Conservation (phyloP, 768 basidiomycete species). For the Dacryopinax primogenitus region DNA sequence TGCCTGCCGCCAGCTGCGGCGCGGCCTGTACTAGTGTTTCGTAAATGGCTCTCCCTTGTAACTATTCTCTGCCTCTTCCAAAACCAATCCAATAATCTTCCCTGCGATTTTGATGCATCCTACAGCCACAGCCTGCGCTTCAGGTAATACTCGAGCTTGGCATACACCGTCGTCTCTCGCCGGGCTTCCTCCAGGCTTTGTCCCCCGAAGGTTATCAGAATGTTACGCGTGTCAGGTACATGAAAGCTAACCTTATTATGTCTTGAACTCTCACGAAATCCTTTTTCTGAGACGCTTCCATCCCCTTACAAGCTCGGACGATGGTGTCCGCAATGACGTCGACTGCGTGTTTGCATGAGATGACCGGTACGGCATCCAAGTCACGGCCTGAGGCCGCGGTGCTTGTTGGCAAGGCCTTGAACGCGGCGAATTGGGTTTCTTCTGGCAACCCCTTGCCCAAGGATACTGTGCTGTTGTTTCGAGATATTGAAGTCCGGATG, state of each 20-base stretch:
- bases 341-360: conserved; percentile 63
- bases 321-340: conserved; percentile 64
- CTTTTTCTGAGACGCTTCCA: conserved; percentile 35
- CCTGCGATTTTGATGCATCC: background rate
- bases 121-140: conserved; percentile 76
- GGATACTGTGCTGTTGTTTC: conserved; percentile 15
- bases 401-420: conserved; percentile 28
- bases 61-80: background rate
- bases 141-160: conserved; percentile 87
- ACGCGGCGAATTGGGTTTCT: conserved; percentile 25
- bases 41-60: conserved; percentile 6
- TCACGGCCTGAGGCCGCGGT: conserved; percentile 4
- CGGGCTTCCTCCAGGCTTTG: conserved; percentile 68
- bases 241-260: conserved; percentile 55
- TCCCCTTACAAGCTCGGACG: conserved; percentile 49
- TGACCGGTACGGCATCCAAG: conserved; percentile 11
- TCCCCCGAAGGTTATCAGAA: conserved; percentile 14
- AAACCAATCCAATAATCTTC: conserved; percentile 6
- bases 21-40: background rate
- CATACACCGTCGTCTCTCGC: conserved; percentile 69
- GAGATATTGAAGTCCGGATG: conserved; percentile 9
- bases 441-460: conserved; percentile 3
- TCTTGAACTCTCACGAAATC: conserved; percentile 51
- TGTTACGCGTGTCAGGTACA: conserved; percentile 9
- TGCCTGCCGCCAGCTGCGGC: background rate